Evolutionary conservation across 441 rosid species (phyloP), one percentile per base, ranked within the genome.

Genomic region (Jatropha multifida): DNA sequence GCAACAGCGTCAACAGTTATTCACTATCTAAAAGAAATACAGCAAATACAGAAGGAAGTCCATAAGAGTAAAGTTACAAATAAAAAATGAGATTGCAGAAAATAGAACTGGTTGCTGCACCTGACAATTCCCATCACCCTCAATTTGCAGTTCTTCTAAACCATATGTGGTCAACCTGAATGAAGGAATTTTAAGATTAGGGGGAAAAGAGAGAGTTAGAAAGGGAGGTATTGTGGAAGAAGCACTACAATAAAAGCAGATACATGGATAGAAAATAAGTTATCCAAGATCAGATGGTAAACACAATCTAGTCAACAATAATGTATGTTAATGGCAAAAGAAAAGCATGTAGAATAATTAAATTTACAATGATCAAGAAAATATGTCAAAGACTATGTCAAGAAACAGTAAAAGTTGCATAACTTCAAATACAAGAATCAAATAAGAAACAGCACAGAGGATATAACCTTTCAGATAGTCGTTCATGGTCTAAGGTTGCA

Each of bases 41-140:
- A 8, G 18, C 2, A 48, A 37, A 61, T 26, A 32, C 20, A 71
- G 49, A 59, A 46, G 27, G 37, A 40, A 59, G 7, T 20, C 18
- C 14, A 69, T 7, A 18, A 52, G 38, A 54, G 9, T 8, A 62
- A 32, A 76, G 15, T 65, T 71, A 41, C 9, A 74, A 42, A 49
- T 15, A 72, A 38, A 12, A 44, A 69, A 61, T 37, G 38, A 63
- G 12, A 72, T 23, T 26, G 64, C 41, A 38, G 48, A 74, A 49
- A 72, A 18, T 73, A 18, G 71, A 71, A 68, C 71, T 52, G 26
- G 71, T n/a, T 37, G 55, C 54, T 7, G 54, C 72, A 91, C 99
- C 99, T 95, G 98, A 79, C 98, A 95, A 83, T 95, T 95, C 38
- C 99, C 99, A 81, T 95, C 99, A 54, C 99, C 99, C 78, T 92